Percentiles rank a stretch among this genome's conserved stretches.
phyloP scores from a whole-genome alignment of 2,329 filamentous ascomycete genomes.

The Arachnopeziza araneosa region DNA sequence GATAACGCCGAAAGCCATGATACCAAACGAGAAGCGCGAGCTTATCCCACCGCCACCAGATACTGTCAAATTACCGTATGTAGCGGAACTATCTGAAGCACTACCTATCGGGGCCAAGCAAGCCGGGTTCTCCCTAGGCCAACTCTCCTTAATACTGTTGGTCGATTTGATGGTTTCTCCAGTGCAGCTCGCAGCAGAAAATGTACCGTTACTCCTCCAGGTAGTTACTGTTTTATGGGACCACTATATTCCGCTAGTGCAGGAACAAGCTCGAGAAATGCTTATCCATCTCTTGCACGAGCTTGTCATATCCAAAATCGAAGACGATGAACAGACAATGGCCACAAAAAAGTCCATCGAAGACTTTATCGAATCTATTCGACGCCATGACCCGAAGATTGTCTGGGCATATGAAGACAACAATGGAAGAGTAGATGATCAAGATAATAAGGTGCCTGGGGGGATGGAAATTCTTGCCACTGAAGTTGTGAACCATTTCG shows the following conservation, averaged over 20 bases:
- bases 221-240: constrained; percentile 95
- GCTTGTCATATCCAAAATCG: constrained; percentile 74
- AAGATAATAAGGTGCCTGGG: constrained; percentile 73
- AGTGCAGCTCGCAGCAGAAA: constrained; percentile 70
- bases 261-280: constrained; percentile 97
- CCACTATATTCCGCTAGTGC: constrained; percentile 89
- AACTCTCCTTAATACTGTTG: constrained; percentile 85
- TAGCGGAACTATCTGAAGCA: constrained; percentile 74
- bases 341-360: constrained; percentile 71
- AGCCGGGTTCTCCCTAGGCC: constrained; percentile 84
- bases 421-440: constrained; percentile 69
- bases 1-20: constrained; percentile 94
- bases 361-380: constrained; percentile 79
- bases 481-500: constrained; percentile 80
- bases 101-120: constrained; percentile 87
- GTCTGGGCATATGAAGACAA: constrained; percentile 95
- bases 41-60: constrained; percentile 67
- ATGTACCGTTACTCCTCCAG: constrained; percentile 80
- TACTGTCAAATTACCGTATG: constrained; percentile 72
- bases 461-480: constrained; percentile 82
- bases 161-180: constrained; percentile 96
- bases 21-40: constrained; percentile 76
- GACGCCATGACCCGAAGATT: constrained; percentile 75
- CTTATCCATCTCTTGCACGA: constrained; percentile 96
- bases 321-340: constrained; percentile 62